These are phyloP conservation scores for Termitomyces sp. DNA, from an alignment of 768 basidiomycete species.

Conservation along the genomic window DNA sequence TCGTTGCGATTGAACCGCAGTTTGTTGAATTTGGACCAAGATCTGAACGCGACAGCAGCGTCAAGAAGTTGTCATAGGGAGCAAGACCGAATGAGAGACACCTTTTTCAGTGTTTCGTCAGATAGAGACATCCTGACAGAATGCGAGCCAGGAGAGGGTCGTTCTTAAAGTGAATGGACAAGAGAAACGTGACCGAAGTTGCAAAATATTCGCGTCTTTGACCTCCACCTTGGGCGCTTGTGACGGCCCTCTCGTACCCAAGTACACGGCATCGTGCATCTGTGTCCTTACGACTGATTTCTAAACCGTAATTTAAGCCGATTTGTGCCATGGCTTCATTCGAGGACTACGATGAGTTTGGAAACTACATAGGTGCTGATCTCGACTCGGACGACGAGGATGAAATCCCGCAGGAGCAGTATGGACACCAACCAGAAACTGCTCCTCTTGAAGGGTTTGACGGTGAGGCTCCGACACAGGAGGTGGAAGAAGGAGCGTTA, in stretches of 20 bases:
- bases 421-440: conserved; percentile 28
- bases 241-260: not conserved
- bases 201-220: conserved; percentile 22
- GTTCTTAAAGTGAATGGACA: not conserved
- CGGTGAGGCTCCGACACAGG: conserved; percentile 60
- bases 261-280: not conserved
- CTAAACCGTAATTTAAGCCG: conserved; percentile 3
- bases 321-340: conserved; percentile 40
- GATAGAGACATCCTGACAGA: conserved; percentile 20
- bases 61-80: conserved; percentile 14
- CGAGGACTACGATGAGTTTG: conserved; percentile 91
- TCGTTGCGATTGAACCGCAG: conserved; percentile 80
- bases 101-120: conserved; percentile 50
- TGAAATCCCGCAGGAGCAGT: conserved; percentile 47
- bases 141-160: not conserved
- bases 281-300: not conserved
- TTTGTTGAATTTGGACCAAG: conserved; percentile 87
- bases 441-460: conserved; percentile 81
- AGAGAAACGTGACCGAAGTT: conserved; percentile 22
- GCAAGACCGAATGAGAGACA: conserved; percentile 20
- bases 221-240: conserved; percentile 1
- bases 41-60: conserved; percentile 48
- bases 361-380: conserved; percentile 96
- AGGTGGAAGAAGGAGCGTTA: conserved; percentile 52
- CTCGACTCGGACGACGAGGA: conserved; percentile 84